Evolutionary conservation across 345 rosid genomes (phyloP), one percentile per base, ranked within the genome.

Genomic region (Ceriops zippeliana): DNA sequence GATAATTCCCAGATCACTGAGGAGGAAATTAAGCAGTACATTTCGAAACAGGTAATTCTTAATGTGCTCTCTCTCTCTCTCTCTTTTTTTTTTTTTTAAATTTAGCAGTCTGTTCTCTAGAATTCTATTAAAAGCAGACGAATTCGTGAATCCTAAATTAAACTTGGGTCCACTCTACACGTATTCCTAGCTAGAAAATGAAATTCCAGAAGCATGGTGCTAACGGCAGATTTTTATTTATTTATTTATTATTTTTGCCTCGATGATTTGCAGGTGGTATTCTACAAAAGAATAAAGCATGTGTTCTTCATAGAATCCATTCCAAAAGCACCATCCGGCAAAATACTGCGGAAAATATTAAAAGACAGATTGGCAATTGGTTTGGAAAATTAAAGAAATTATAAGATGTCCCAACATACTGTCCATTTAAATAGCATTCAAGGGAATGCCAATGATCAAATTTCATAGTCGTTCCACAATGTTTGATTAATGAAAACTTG

Each of bases 251-350:
- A 5, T 0, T 1, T n/a, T 9, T 13, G 31, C 1, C 21, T 47
- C 28, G 46, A 56, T 62, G 56, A 62, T 42, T 42, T 65, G 68
- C 79, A 76, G 79, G 79, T 76, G 72, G 65, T 76, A 24, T 71
- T 62, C 58, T 76, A 76, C 75, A 76, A 76, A 30, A 76, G 75
- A 66, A 30, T 71, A 57, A 65, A 35, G 5, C 31, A 53, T 26
- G 79, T 70, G 9, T 66, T 71, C 61, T 76, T 76, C 65, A 6
- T 52, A 17, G 75, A 76, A 37, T 15, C 69, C 24, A 76, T 76
- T 66, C 79, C 79, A 51, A 76, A 76, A 54, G 79, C 79, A 62
- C 79, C 79, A 15, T 76, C 79, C 7, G 79, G 79, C 22, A 76
- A 76, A 67, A 71, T 76, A 52, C 35, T 76, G 31, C 56, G 75